Evolutionary conservation across 2,329 filamentous ascomycete genomes (phyloP).

Genomic region (Apiospora kogelbergensis): DNA sequence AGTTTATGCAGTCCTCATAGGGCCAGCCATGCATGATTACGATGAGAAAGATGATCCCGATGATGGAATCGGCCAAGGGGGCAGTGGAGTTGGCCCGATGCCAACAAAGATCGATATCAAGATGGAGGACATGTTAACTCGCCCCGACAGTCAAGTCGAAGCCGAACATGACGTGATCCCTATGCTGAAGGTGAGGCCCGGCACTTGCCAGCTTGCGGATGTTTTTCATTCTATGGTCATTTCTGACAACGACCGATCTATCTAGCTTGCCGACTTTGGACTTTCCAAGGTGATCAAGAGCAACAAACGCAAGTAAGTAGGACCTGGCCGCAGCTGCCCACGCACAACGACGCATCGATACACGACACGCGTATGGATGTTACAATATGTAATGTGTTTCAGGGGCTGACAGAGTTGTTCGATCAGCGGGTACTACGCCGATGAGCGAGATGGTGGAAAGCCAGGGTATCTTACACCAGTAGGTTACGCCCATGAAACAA

Average conservation of each 20-base stretch:
- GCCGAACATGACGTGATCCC: not conserved
- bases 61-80: not conserved
- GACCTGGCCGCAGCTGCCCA: too few species aligned
- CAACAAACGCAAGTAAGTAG: not conserved
- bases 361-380: too few species aligned
- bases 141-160: fast-evolving
- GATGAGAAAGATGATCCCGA: not conserved
- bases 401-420: too few species aligned
- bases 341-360: too few species aligned
- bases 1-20: not conserved
- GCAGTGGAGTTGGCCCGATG: not conserved
- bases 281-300: not conserved
- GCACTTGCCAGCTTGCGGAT: not conserved
- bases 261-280: conserved; percentile 4
- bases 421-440: too few species aligned
- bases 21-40: not conserved
- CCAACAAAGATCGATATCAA: not conserved
- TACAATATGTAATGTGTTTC: too few species aligned
- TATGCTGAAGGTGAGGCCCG: not conserved
- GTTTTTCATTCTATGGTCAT: too few species aligned
- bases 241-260: not conserved
- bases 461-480: not conserved
- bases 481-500: not conserved
- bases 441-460: not conserved
- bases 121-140: not conserved